Base-by-base conservation (phyloP, 192 early-diverging fungal species). In the Gamsiella multidivaricata region DNA sequence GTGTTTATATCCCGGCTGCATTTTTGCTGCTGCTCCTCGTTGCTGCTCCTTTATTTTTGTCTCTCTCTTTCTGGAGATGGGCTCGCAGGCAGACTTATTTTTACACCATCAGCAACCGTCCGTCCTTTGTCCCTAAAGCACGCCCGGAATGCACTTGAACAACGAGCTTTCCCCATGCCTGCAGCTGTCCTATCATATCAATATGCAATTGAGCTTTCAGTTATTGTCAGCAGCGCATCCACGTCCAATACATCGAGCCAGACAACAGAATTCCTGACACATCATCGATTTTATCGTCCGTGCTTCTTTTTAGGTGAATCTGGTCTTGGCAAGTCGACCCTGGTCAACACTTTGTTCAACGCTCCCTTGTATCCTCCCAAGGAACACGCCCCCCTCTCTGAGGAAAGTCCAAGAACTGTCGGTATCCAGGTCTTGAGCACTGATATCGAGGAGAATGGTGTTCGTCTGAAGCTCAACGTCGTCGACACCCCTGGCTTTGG, bases 401-500 rank as follows among this genome's bases (percentile, higher is more conserved):
- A 87, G 43, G 95, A 80, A 39, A 79, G 74, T 64, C 83, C 82
- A 46, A 91, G 92, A 79, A 91, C 92, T 34, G 91, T 95, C 15
- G 91, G 89, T 43, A 88, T 95, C 46, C 90, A 93, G 58, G 88
- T 90, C 62, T 88, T 93, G 70, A 93, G 87, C 54, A 65, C 80
- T 70, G 97, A 97, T 39, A 95, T 99, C 69, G 94, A 99, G 82
- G 97, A 99, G 76, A 97, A 93, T 70, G 95, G 94, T 29, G 96
- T 99, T 58, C 91, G 91, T 68, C 87, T 99, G 55, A 91, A 93
- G 76, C 89, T 99, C 23, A 97, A 91, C 28, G 94, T 99, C 31
- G 95, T 97, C 23, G 97, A 99, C 76, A 98, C 97, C 43, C 97
- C 97, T 36, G 97, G 96, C 26, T 99, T 95, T 81, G 96, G 97